phyloP scores from a whole-genome alignment of 768 basidiomycete genomes.

The Mrakia gelida region DNA sequence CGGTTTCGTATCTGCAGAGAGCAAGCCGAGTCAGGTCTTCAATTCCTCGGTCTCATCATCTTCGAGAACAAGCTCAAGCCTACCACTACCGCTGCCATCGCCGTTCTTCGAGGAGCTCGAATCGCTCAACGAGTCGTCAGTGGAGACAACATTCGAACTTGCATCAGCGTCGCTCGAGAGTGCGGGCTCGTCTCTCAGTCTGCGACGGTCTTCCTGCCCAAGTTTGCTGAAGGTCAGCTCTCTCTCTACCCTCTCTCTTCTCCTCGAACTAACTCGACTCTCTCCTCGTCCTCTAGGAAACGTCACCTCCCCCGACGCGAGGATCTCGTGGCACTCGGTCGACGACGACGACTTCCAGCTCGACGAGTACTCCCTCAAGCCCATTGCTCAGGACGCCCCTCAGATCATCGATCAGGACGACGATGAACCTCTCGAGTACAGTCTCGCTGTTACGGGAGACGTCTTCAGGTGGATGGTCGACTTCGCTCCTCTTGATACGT shows the following conservation, averaged over 20 bases:
- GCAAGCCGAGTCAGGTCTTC: conserved; percentile 83
- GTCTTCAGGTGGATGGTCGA: conserved; percentile 98
- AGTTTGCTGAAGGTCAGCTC: conserved; percentile 64
- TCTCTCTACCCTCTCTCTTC: background rate
- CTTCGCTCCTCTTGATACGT: conserved; percentile 83
- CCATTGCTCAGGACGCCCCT: conserved; percentile 58
- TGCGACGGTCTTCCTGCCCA: conserved; percentile 80
- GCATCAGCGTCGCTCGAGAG: conserved; percentile 93
- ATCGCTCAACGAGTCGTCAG: conserved; percentile 96
- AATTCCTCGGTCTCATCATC: conserved; percentile 90
- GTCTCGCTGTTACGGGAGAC: conserved; percentile 87
- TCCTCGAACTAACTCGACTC: conserved; percentile 39
- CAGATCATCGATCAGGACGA: conserved; percentile 60
- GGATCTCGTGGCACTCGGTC: conserved; percentile 84
- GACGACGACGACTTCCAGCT: conserved; percentile 80
- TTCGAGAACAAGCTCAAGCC: conserved; percentile 97
- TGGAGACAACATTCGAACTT: conserved; percentile 93
- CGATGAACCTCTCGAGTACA: conserved; percentile 63
- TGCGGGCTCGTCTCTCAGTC: conserved; percentile 82
- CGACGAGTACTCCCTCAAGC: conserved; percentile 83
- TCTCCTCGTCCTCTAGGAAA: conserved; percentile 27
- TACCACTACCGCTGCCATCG: conserved; percentile 84
- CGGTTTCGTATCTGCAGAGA: conserved; percentile 56
- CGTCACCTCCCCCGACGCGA: conserved; percentile 51
- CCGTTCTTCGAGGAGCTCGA: conserved; percentile 80